Base-by-base conservation (phyloP, 805 yeast species). In the Hanseniaspora hatyaiensis region DNA sequence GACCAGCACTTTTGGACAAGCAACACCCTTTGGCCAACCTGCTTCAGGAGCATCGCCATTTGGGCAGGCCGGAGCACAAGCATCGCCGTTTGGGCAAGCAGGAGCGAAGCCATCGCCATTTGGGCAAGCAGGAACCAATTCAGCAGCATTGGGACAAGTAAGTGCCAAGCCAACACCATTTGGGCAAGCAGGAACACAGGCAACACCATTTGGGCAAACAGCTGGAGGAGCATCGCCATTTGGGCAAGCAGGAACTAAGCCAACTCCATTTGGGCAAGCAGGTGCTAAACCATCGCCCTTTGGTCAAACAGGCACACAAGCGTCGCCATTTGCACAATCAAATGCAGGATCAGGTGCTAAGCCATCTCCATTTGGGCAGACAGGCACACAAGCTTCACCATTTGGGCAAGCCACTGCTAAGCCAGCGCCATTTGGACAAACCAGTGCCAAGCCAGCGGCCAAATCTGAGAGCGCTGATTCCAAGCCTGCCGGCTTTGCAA, bases 131-230 rank as follows among this genome's bases (percentile, higher is more conserved):
- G 12, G 19, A 23, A 15, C 18, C 11, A 37, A 16, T 3, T 18
- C 41, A 16, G n/a, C 20, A 3, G 41, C 41, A 9, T 38, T n/a
- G n/a, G n/a, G n/a, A n/a, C n/a, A n/a, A n/a, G n/a, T n/a, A n/a
- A n/a, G n/a, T n/a, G n/a, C n/a, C n/a, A n/a, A n/a, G n/a, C n/a
- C n/a, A n/a, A n/a, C 42, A 16, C 42, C 42, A 28, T 38, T 38
- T 38, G 42, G 23, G 2, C 42, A 38, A 23, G 20, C 42, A 19
- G 42, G 33, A 22, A 32, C 45, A 22, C 12, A 15, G 6, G 26
- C 46, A 3, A 33, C 39, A 24, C 34, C 36, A 24, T 42, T 42
- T 42, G 46, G 46, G 4, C 39, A 36, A n/a, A 3, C 38, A 8
- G 24, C 28, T 4, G 26, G 6, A 9, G 13, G 39, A 8, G 46